Percentiles rank a stretch among this genome's conserved stretches.
Conservation (phyloP, 2,329 filamentous ascomycete species). For the Claviceps cyperi region DNA sequence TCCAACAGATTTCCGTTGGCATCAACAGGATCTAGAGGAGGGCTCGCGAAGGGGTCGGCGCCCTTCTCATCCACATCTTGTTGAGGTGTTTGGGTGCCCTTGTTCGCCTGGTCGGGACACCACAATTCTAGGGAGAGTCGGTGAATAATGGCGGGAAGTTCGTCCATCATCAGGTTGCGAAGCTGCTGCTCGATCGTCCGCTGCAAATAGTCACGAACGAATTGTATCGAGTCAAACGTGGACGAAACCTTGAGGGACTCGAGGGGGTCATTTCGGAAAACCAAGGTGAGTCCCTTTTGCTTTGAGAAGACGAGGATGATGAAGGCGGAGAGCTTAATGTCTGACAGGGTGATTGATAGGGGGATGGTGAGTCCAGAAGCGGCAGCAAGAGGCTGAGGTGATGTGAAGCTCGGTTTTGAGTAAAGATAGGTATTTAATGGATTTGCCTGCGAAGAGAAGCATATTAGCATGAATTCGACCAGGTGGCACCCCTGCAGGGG, state of each 20-base stretch:
- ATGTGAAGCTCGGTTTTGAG: conserved; percentile 83
- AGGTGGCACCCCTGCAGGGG: background rate
- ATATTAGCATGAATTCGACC: conserved; percentile 2
- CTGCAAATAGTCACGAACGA: conserved; percentile 92
- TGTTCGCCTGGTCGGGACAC: conserved; percentile 62
- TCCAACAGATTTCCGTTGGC: conserved; percentile 64
- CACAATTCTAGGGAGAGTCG: conserved; percentile 75
- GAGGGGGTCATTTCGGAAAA: conserved; percentile 94
- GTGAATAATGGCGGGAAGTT: conserved; percentile 92
- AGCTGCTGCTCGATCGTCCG: conserved; percentile 90
- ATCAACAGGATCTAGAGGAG: conserved; percentile 71
- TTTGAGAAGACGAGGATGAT: conserved; percentile 96
- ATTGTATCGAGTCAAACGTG: conserved; percentile 97
- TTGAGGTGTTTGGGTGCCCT: conserved; percentile 33
- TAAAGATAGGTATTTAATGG: conserved; percentile 90
- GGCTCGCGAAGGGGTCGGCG: conserved; percentile 68
- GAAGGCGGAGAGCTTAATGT: conserved; percentile 91
- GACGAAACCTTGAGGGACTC: conserved; percentile 97
- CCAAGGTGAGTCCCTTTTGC: conserved; percentile 89
- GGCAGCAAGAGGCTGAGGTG: conserved; percentile 80
- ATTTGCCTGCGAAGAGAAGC: conserved; percentile 51
- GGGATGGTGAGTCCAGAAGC: conserved; percentile 89
- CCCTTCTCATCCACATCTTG: conserved; percentile 42
- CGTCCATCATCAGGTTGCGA: conserved; percentile 92
- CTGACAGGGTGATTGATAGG: conserved; percentile 89